Conservation (phyloP, 1,139 yeast species). For the Yamadazyma taylorii region DNA sequence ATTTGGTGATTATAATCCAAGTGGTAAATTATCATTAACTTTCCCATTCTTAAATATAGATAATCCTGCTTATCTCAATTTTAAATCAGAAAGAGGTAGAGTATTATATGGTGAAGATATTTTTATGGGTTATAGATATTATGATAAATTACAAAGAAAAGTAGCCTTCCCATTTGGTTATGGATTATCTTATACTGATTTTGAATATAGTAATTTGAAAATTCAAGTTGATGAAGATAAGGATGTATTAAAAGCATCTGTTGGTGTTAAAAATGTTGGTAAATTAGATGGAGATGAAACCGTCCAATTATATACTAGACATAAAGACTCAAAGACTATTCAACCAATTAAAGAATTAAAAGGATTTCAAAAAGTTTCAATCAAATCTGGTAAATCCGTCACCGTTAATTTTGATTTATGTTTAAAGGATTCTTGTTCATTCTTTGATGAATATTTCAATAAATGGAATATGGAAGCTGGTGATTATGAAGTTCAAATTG, state of each 20-base stretch:
- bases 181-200: slow-evolving; percentile 59
- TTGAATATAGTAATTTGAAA: slow-evolving; percentile 22
- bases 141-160: slow-evolving; percentile 47
- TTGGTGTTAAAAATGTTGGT: slow-evolving; percentile 43
- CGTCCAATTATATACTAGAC: slow-evolving; percentile 46
- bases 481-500: slow-evolving; percentile 34
- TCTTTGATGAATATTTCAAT: slow-evolving; percentile 48
- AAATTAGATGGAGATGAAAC: slow-evolving; percentile 42
- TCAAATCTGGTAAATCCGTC: slow-evolving; percentile 39
- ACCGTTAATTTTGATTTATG: slow-evolving; percentile 34
- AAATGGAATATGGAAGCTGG: slow-evolving; percentile 28
- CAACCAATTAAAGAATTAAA: slow-evolving; percentile 59
- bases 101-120: slow-evolving; percentile 58
- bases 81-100: slow-evolving; percentile 43
- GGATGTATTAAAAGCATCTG: slow-evolving; percentile 20
- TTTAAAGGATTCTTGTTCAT: slow-evolving; percentile 51
- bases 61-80: slow-evolving; percentile 47
- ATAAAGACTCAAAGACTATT: slow-evolving; percentile 36
- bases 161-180: slow-evolving; percentile 61
- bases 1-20: slow-evolving; percentile 26
- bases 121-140: slow-evolving; percentile 60
- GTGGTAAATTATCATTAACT: slow-evolving; percentile 32
- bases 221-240: slow-evolving; percentile 16
- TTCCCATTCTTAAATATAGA: slow-evolving; percentile 47
- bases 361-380: slow-evolving; percentile 49